phyloP scores from a whole-genome alignment of 306 rosid genomes.

The Coriaria nepalensis region DNA sequence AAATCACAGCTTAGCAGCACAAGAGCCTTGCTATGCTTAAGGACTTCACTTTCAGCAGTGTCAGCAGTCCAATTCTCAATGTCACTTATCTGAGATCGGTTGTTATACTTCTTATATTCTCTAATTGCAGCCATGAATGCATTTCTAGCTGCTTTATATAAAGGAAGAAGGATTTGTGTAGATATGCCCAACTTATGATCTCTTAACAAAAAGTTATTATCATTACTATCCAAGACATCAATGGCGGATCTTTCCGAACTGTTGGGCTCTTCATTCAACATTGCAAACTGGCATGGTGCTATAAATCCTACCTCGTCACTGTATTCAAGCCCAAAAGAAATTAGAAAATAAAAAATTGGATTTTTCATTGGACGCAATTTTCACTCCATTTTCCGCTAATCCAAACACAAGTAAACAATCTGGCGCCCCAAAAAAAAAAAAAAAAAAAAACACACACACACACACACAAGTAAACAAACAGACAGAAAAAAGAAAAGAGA shows the following conservation, averaged over 20 bases:
- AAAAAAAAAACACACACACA: too few species aligned
- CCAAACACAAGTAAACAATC: neutral
- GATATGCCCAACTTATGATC: constrained; percentile 86
- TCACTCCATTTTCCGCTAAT: too few species aligned
- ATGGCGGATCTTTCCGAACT: constrained; percentile 12
- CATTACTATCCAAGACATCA: constrained; percentile 16
- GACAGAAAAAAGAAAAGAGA: neutral
- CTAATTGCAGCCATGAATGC: constrained; percentile 36
- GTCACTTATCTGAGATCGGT: constrained; percentile 12
- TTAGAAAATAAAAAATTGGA: constrained; percentile 7
- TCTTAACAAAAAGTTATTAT: constrained; percentile 41
- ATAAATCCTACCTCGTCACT: constrained; percentile 84
- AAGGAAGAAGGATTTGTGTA: constrained; percentile 38
- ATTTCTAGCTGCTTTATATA: constrained; percentile 42
- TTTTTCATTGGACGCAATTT: too few species aligned
- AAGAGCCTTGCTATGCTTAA: constrained; percentile 64
- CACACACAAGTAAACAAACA: neutral
- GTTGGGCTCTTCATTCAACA: constrained; percentile 32
- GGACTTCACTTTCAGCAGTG: constrained; percentile 30
- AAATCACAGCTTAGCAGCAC: constrained; percentile 73
- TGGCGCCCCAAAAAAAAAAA: too few species aligned
- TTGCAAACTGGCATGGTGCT: constrained; percentile 60
- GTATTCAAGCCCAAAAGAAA: constrained; percentile 19
- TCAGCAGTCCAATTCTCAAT: constrained; percentile 17
- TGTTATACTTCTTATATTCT: constrained; percentile 29